Base-by-base conservation (phyloP, 306 rosid genomes). In the Pyrus communis region DNA sequence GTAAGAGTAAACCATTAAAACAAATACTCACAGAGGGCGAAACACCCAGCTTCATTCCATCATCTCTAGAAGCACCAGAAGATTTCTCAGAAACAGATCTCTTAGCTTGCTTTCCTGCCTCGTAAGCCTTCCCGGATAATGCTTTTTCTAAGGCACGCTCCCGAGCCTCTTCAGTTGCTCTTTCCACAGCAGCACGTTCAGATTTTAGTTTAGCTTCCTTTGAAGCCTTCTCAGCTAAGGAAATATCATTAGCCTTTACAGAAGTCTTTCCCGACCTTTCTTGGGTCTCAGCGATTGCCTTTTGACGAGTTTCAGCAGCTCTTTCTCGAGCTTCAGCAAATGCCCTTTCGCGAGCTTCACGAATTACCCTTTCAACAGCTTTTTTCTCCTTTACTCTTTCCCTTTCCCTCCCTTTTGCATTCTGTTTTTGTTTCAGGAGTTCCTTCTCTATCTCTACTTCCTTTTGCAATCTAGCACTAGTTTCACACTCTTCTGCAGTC, bases 321-420 rank as follows among this genome's bases (percentile, higher is more conserved):
- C 93, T 87, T 77, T 91, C 97, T 71, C 83, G 83, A 78, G 92
- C 94, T 73, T 86, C 96, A 68, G 91, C 93, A 92, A 91, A 90
- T 77, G 98, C 97, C 86, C 97, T 87, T 84, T 90, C 91, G 38
- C 97, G 98, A 77, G 92, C 97, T 85, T 94, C 98, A 18, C 93
- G 93, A 31, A 94, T 85, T 66, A 87, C 93, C 86, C 96, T 88
- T 78, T 90, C 98, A 74, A 91, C 98, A 28, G 91, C 89, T 73
- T 83, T 77, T 82, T 80, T 94, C 85, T 92, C 98, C 80, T 76
- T 88, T 76, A 83, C 93, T 80, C 74, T 91, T 67, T 84, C 93
- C 82, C 86, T 91, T 82, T 88, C 85, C 87, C 71, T 89, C 81
- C 84, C 88, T 75, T 82, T 92, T 78, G 84, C 86, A 76, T 88